Evolutionary conservation across 164 flowering plant species (phyloP), one percentile per base, ranked within the genome.

Genomic region (Magnolia officinalis): DNA sequence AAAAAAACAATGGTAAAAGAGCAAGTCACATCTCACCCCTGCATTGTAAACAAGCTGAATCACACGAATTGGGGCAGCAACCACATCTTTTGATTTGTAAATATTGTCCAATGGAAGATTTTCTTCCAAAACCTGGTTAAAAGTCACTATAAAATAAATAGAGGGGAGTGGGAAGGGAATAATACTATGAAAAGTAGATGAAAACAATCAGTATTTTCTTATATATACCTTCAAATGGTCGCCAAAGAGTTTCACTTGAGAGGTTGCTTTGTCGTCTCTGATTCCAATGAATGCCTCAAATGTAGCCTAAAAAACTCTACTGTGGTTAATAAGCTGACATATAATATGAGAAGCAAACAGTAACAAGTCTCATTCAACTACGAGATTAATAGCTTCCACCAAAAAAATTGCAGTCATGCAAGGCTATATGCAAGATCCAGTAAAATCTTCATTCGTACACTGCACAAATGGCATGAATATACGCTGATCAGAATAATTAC

Each of bases 1-100:
- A 37, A 37, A 52, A 52, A 55, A 10, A 55, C 8, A 55, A 55
- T 55, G 61, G 18, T 55, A 55, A 37, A 6, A 31, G 21, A 9
- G 37, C 21, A 70, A 13, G 18, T 37, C 52, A 50, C 6, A 74
- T 87, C 95, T 88, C 74, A 95, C 99, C 87, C 99, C 98, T 21
- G 98, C 80, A 89, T 92, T 93, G 73, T 88, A 95, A 73, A 93
- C 21, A 73, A 95, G 94, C 75, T 80, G 91, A 72, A 95, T 83
- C 75, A 95, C 99, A 80, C 99, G 97, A 76, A 95, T 95, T 19
- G 99, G 97, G 75, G 99, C 98, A 78, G 96, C 90, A 82, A 63
- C 82, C 49, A 95, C 89, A 82, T 89, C 87, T 84, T 86, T 82
- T 31, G 99, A 93, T 80, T 95, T 95, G 83, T 88, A 95, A 2